These are phyloP conservation scores for Colletotrichum acutatum DNA, from an alignment of 2,329 filamentous ascomycete species.

Conservation along the genomic window DNA sequence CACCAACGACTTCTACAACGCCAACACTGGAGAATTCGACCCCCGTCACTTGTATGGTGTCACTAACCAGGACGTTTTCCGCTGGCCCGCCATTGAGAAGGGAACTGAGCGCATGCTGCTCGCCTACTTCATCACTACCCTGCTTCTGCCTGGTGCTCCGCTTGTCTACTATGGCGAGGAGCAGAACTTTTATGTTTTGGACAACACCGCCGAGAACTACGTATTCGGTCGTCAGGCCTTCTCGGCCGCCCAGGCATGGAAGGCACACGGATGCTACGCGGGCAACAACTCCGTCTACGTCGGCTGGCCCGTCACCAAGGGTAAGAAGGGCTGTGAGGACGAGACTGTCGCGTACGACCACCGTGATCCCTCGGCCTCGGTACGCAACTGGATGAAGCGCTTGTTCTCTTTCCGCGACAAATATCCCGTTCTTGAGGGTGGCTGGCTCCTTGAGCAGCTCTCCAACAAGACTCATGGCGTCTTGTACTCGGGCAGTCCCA, in stretches of 20 bases:
- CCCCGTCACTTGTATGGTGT: slow-evolving; percentile 73
- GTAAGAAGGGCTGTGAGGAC: slow-evolving; percentile 66
- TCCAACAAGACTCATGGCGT: slow-evolving; percentile 66
- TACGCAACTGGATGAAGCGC: slow-evolving; percentile 69
- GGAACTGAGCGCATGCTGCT: slow-evolving; percentile 68
- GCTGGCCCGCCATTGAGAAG: slow-evolving; percentile 69
- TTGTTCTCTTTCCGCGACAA: slow-evolving; percentile 69
- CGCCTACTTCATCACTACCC: slow-evolving; percentile 67
- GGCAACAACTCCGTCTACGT: slow-evolving; percentile 67
- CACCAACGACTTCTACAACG: slow-evolving; percentile 70
- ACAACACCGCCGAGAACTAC: slow-evolving; percentile 73
- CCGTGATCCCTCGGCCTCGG: slow-evolving; percentile 69
- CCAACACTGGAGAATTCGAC: slow-evolving; percentile 70
- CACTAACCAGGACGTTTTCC: slow-evolving; percentile 74
- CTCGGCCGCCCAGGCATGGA: slow-evolving; percentile 70
- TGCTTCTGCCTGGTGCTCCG: slow-evolving; percentile 71
- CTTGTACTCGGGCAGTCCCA: slow-evolving; percentile 62
- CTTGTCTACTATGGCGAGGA: slow-evolving; percentile 73
- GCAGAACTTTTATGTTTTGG: slow-evolving; percentile 71
- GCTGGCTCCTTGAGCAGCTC: slow-evolving; percentile 64
- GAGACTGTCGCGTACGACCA: slow-evolving; percentile 69
- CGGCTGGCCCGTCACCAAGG: slow-evolving; percentile 66
- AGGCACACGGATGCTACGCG: slow-evolving; percentile 71
- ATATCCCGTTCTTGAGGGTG: slow-evolving; percentile 69
- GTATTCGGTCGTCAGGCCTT: slow-evolving; percentile 74